phyloP scores from a whole-genome alignment of 1,284 basidiomycete genomes.

The Anthracocystis walkeri region DNA sequence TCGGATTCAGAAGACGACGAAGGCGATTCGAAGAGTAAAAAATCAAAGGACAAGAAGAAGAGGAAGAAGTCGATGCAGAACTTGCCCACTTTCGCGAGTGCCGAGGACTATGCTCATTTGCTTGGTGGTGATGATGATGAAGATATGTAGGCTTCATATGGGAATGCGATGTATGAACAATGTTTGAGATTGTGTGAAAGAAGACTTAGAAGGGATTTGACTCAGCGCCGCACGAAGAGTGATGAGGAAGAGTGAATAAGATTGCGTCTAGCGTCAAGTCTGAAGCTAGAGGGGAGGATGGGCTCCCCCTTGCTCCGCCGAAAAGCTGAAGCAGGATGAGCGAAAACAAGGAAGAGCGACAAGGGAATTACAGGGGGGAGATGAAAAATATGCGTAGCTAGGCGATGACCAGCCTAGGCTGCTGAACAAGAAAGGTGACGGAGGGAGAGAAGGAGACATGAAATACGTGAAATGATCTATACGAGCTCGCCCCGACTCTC shows the following conservation, averaged over 20 bases:
- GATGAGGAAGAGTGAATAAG: not conserved
- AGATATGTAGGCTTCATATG: conserved; percentile 21
- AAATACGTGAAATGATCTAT: not conserved
- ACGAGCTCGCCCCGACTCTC: too few relatives aligned
- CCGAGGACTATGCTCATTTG: conserved; percentile 93
- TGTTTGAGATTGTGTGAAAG: too few relatives aligned
- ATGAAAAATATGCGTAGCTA: not conserved
- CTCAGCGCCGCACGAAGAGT: not conserved
- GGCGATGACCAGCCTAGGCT: not conserved
- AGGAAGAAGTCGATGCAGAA: conserved; percentile 78
- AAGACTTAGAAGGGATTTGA: too few relatives aligned
- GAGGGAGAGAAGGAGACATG: not conserved
- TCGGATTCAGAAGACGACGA: conserved; percentile 36
- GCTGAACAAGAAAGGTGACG: not conserved
- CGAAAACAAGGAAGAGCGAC: not conserved
- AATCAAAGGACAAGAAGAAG: conserved; percentile 72
- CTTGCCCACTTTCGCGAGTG: conserved; percentile 89
- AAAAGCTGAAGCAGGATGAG: not conserved
- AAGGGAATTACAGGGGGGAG: not conserved
- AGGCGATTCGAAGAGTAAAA: conserved; percentile 32
- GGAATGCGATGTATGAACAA: too few relatives aligned
- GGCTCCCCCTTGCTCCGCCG: not conserved
- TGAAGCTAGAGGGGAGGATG: not conserved
- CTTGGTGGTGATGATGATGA: conserved; percentile 78
- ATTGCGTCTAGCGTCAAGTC: not conserved